These are phyloP conservation scores for Kwoniella sp. DNA, from an alignment of 768 basidiomycete genomes.

Conservation along the genomic window DNA sequence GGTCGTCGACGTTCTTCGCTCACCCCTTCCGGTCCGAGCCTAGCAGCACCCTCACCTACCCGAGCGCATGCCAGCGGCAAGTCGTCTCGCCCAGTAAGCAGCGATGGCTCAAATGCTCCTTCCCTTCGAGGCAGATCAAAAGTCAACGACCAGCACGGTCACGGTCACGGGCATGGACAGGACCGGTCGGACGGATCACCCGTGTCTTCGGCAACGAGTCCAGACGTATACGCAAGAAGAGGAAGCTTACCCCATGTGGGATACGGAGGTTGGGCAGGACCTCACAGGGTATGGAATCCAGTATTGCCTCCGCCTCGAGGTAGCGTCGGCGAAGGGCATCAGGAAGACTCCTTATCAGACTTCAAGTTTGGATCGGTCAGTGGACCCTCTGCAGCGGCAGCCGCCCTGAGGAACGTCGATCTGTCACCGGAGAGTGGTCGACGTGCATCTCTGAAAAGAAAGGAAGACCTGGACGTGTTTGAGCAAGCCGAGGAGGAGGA, in stretches of 20 bases:
- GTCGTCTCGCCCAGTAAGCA: slow-evolving; percentile 33
- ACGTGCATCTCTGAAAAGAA: slow-evolving; percentile 16
- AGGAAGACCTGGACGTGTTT: slow-evolving; percentile 35
- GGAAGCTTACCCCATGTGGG: slow-evolving; percentile 46
- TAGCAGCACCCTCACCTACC: slow-evolving; percentile 48
- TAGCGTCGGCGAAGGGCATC: slow-evolving; percentile 36
- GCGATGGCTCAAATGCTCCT: slow-evolving; percentile 26
- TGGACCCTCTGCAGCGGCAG: slow-evolving; percentile 28
- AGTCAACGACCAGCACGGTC: not conserved
- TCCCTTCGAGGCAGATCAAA: not conserved
- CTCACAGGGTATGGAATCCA: slow-evolving; percentile 37
- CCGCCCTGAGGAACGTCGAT: slow-evolving; percentile 30
- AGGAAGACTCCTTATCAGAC: slow-evolving; percentile 21
- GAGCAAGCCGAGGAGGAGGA: slow-evolving; percentile 49
- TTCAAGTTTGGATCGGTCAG: slow-evolving; percentile 44
- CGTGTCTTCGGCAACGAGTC: not conserved
- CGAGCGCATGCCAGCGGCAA: slow-evolving; percentile 34
- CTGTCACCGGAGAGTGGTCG: slow-evolving; percentile 28
- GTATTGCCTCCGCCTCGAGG: slow-evolving; percentile 37
- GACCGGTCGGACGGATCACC: not conserved
- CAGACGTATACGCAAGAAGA: slow-evolving; percentile 28
- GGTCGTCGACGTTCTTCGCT: slow-evolving; percentile 44
- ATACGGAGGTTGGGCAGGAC: slow-evolving; percentile 34
- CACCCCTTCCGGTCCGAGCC: slow-evolving; percentile 42
- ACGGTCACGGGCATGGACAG: not conserved